A percentile compares a stretch with the other conserved stretches of the same genome.
Evolutionary conservation across 176 grass and related monocot species (phyloP).

Genomic region (Areca catechu): DNA sequence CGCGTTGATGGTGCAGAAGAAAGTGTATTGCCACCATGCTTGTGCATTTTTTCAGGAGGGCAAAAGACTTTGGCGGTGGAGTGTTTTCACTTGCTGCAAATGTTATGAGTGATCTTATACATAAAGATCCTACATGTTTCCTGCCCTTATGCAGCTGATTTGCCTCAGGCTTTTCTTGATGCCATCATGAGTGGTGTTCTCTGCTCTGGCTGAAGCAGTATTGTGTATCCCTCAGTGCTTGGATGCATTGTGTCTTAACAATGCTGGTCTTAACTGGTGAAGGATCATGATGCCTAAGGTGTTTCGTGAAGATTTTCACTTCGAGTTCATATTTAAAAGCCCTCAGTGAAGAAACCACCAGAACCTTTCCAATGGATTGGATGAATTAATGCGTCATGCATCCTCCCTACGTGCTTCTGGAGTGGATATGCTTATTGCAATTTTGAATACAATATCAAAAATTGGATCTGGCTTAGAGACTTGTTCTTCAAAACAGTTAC

Average conservation of each 20-base stretch:
- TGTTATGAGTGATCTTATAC: conserved; percentile 86
- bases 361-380: conserved; percentile 61
- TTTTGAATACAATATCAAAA: conserved; percentile 53
- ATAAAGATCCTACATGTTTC: conserved; percentile 76
- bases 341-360: conserved; percentile 41
- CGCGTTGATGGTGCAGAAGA: conserved; percentile 73
- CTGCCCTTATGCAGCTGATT: conserved; percentile 63
- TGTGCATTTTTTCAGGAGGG: conserved; percentile 65
- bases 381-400: conserved; percentile 74
- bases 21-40: conserved; percentile 60
- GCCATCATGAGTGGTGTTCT: conserved; percentile 50
- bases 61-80: conserved; percentile 66
- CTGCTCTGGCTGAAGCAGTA: conserved; percentile 55
- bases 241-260: conserved; percentile 67
- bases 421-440: conserved; percentile 73
- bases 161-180: conserved; percentile 62
- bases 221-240: conserved; percentile 72
- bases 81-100: conserved; percentile 74
- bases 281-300: conserved; percentile 52
- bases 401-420: conserved; percentile 48
- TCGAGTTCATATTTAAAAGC: conserved; percentile 67
- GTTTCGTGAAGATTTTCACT: conserved; percentile 70
- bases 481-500: conserved; percentile 15
- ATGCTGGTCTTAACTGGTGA: conserved; percentile 61
- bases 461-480: conserved; percentile 28